These are phyloP conservation scores for Stentor roeselii DNA, from an alignment of 73 alveolate species.

Conservation along the genomic window DNA sequence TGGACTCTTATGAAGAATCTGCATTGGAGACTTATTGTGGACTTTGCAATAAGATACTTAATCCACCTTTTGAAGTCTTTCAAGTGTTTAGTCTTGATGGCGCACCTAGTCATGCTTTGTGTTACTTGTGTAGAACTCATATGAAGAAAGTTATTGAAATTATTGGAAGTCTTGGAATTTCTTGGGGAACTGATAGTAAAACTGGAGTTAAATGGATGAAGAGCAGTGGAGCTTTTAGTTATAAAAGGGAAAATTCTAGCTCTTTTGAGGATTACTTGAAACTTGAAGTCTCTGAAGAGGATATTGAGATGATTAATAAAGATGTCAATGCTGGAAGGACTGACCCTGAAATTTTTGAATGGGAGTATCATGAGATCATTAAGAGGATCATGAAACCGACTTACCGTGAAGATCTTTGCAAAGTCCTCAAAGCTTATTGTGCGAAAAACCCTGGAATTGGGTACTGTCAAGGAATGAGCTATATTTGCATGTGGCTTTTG, in stretches of 20 bases:
- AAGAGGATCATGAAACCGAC: neutral
- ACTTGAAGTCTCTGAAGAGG: slow-evolving; percentile 5
- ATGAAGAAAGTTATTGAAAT: neutral
- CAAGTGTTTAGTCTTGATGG: neutral
- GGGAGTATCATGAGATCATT: slow-evolving; percentile 2
- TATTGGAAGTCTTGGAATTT: neutral
- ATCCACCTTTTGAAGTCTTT: neutral
- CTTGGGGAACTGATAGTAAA: neutral
- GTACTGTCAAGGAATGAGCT: slow-evolving; percentile 15
- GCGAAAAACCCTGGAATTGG: neutral
- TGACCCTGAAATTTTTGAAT: slow-evolving; percentile 5
- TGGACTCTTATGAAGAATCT: neutral
- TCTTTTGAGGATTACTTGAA: neutral
- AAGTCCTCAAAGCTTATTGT: slow-evolving; percentile 23
- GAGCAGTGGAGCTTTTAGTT: neutral
- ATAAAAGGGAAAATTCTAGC: neutral
- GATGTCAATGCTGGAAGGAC: slow-evolving; percentile 21
- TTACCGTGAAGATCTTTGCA: neutral
- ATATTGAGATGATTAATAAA: slow-evolving; percentile 4
- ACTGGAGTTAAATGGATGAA: neutral
- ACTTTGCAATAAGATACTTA: neutral
- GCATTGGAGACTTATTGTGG: neutral
- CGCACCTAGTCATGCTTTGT: neutral
- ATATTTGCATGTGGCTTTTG: slow-evolving; percentile 14
- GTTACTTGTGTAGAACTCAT: neutral